Evolutionary conservation across 495 filamentous ascomycete genomes (phyloP).

Genomic region (Filosporella fistucella): DNA sequence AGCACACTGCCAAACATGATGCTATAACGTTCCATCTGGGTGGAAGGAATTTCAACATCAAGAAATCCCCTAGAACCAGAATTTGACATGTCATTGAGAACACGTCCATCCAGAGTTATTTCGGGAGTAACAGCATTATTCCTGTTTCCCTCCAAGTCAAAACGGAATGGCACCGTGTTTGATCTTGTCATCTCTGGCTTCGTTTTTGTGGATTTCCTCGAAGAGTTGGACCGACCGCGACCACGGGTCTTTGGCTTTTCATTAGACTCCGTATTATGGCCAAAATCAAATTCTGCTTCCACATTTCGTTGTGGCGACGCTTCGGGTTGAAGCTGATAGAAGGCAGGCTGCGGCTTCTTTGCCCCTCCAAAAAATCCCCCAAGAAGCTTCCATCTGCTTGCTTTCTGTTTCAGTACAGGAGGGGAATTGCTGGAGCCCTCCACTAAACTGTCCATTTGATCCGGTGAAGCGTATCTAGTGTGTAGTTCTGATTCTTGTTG

Average conservation of each 20-base stretch:
- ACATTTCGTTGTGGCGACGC: not conserved
- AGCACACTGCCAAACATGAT: slow-evolving; percentile 89
- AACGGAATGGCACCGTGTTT: slow-evolving; percentile 18
- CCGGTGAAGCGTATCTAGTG: slow-evolving; percentile 9
- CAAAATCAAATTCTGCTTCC: slow-evolving; percentile 1
- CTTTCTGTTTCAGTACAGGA: slow-evolving; percentile 32
- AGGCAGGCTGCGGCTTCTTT: slow-evolving; percentile 27
- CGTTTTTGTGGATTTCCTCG: slow-evolving; percentile 9
- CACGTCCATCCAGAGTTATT: slow-evolving; percentile 20
- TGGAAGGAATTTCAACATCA: slow-evolving; percentile 74
- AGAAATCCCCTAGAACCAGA: too few species aligned
- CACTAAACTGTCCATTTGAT: slow-evolving; percentile 23
- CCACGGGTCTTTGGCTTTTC: slow-evolving; percentile 7
- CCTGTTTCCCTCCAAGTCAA: slow-evolving; percentile 11
- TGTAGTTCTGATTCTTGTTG: slow-evolving; percentile 20
- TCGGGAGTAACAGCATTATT: slow-evolving; percentile 8
- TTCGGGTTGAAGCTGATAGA: slow-evolving; percentile 25
- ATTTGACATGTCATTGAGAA: not conserved
- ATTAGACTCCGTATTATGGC: not conserved
- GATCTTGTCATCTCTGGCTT: slow-evolving; percentile 19
- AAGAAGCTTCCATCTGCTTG: slow-evolving; percentile 45
- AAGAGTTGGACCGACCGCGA: slow-evolving; percentile 11
- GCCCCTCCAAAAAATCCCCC: slow-evolving; percentile 37
- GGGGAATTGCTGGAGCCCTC: slow-evolving; percentile 20
- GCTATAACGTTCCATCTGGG: slow-evolving; percentile 84